phyloP scores from a whole-genome alignment of 2,329 filamentous ascomycete species.

The Hypoxylon sp. region DNA sequence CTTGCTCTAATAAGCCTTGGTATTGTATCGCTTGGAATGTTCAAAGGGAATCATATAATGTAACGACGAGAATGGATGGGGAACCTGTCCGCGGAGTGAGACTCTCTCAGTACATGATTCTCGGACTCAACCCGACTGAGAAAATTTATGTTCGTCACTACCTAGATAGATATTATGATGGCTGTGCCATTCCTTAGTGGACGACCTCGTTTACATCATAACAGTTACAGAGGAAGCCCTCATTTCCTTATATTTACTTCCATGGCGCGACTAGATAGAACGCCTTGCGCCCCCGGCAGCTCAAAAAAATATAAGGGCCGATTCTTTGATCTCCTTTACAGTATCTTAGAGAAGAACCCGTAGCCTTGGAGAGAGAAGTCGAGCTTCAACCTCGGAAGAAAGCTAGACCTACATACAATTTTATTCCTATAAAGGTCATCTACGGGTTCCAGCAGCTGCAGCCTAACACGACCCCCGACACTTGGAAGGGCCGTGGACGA shows the following conservation, averaged over 20 bases:
- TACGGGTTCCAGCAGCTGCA: background rate
- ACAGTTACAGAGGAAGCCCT: too few species aligned
- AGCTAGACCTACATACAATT: background rate
- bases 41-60: background rate
- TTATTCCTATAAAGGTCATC: background rate
- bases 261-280: background rate
- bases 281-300: background rate
- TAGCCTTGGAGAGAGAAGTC: background rate
- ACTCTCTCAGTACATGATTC: too few species aligned
- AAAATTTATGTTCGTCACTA: too few species aligned
- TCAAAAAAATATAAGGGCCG: background rate
- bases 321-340: background rate
- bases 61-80: background rate
- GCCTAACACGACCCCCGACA: background rate
- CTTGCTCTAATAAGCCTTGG: background rate
- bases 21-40: background rate
- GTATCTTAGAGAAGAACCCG: background rate
- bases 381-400: background rate
- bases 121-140: too few species aligned
- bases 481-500: background rate
- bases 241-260: background rate
- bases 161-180: too few species aligned
- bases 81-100: background rate
- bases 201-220: background rate
- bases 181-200: too few species aligned